These are phyloP conservation scores for Castanea mollissima DNA, from an alignment of 306 rosid species.

Conservation along the genomic window DNA sequence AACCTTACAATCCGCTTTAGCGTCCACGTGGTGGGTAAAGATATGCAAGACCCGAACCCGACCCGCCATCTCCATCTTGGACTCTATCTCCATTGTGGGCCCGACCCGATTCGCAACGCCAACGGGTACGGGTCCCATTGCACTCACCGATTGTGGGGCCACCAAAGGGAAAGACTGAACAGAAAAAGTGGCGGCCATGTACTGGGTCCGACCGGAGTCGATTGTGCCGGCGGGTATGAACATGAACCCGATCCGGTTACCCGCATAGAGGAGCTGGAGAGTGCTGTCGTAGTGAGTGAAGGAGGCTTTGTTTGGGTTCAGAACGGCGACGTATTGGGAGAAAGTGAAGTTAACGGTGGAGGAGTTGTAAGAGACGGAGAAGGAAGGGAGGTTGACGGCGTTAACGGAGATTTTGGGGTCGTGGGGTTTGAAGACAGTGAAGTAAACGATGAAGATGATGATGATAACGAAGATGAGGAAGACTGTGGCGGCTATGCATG, in stretches of 20 bases:
- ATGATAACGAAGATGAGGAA: constrained; percentile 63
- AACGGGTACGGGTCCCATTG: constrained; percentile 27
- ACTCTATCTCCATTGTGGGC: constrained; percentile 70
- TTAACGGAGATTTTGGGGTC: constrained; percentile 66
- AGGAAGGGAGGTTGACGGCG: constrained; percentile 80
- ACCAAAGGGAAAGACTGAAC: constrained; percentile 59
- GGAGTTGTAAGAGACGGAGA: constrained; percentile 53
- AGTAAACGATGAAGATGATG: constrained; percentile 56
- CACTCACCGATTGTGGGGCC: constrained; percentile 22
- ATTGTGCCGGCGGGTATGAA: constrained; percentile 88
- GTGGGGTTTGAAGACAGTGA: constrained; percentile 76
- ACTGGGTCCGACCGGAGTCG: constrained; percentile 61
- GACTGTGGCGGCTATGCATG: constrained; percentile 77
- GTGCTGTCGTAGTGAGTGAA: constrained; percentile 85
- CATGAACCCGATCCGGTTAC: constrained; percentile 81
- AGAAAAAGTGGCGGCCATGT: constrained; percentile 76
- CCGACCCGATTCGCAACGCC: constrained; percentile 35
- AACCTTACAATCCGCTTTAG: constrained; percentile 56
- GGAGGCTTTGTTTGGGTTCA: constrained; percentile 73
- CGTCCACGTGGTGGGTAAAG: constrained; percentile 72
- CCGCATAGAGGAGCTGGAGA: constrained; percentile 77
- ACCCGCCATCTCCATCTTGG: constrained; percentile 67
- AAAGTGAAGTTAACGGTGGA: constrained; percentile 72
- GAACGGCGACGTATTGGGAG: constrained; percentile 76
- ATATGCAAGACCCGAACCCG: constrained; percentile 72